Base-by-base conservation (phyloP, 176 grass and related monocot genomes). In the Oryza meridionalis region DNA sequence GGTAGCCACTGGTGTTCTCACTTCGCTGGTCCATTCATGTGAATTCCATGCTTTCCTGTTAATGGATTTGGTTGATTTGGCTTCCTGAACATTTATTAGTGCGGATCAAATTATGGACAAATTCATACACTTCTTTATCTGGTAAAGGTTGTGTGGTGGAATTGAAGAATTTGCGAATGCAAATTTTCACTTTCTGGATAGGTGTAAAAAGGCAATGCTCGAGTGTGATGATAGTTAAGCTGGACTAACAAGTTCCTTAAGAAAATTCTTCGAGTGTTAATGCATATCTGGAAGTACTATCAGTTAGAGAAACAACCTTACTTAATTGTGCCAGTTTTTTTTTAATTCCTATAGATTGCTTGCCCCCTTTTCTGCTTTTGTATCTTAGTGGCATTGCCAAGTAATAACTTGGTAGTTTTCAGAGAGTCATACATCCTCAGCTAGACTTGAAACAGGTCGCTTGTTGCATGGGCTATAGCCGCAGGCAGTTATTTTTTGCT, bases 1-100 rank as follows among this genome's bases (percentile, higher is more conserved):
- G 88, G 95, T 97, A 91, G 29, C 29, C 29, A 31, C 29, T 31
- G 29, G 29, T 2, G 0, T 31, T 31, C 29, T 31, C 29, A 31
- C 29, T 31, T 31, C 29, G 29, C 29, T 31, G 29, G 29, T 31
- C 2, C 0, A 31, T 31, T 31, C 29, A 2, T 31, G 29, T 31
- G 29, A 31, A 44, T 12, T 24, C 38, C 38, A 40, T 31, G 16
- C 11, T 55, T 42, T 40, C 7, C 59, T 81, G 19, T 77, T 33
- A 64, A 62, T 22, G 40, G 13, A 43, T 64, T 46, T 65, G 19
- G 27, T 79, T 32, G 4, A 72, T 51, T 71, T 19, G 6, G n/a
- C 15, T 27, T 11, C 10, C 14, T 29, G 0, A 64, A 47, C 40
- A 69, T 5, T 17, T 21, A 1, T 17, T 21, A 1, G 6, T 40